phyloP scores from a whole-genome alignment of 1,284 basidiomycete species.

The Leccinum pachyderme region DNA sequence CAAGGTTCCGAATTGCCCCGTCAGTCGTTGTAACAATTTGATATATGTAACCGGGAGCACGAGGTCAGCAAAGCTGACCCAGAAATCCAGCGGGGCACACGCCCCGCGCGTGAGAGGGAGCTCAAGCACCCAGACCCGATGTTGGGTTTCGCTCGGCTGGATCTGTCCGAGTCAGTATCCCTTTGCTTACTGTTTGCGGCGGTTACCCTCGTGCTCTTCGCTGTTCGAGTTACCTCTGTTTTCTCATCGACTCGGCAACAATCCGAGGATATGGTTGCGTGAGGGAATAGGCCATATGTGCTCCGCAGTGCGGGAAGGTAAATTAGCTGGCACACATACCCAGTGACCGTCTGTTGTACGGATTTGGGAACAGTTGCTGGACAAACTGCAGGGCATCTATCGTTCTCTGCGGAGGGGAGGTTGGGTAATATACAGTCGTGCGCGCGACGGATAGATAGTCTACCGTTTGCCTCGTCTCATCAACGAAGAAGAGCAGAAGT shows the following conservation, averaged over 20 bases:
- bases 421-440: neutral
- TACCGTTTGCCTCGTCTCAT: too few species aligned
- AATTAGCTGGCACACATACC: neutral
- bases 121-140: neutral
- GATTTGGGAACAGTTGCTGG: neutral
- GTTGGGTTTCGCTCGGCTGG: neutral
- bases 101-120: neutral
- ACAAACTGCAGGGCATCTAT: neutral
- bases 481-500: too few species aligned
- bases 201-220: neutral
- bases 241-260: neutral
- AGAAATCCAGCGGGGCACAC: neutral
- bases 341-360: neutral
- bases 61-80: neutral
- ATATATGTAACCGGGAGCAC: neutral
- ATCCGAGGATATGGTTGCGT: neutral
- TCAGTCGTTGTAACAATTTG: neutral
- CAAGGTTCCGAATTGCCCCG: neutral
- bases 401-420: neutral
- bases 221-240: neutral
- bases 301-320: neutral
- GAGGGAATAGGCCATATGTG: neutral
- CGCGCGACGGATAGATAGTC: too few species aligned
- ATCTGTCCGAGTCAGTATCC: neutral
- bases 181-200: neutral